Conservation (phyloP, 1,139 yeast genomes). For the Hemisphaericaspora xylanilytica region DNA sequence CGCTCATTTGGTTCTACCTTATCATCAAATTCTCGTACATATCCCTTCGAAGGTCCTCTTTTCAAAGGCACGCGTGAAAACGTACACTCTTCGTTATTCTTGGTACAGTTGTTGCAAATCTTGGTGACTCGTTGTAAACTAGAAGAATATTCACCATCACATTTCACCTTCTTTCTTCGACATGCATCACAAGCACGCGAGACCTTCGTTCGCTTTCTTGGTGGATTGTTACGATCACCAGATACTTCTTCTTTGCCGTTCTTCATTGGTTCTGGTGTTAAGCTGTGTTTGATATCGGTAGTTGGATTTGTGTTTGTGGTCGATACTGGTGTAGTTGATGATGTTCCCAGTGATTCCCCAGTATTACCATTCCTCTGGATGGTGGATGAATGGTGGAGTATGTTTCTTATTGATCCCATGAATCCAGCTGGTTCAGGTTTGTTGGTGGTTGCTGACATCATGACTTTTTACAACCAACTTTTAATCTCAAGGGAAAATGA, state of each 20-base stretch:
- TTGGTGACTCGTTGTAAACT: conserved; percentile 44
- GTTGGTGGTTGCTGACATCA: conserved; percentile 2
- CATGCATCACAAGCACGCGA: conserved; percentile 71
- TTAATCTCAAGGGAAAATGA: too few species aligned
- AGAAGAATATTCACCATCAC: conserved; percentile 54
- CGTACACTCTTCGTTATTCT: conserved; percentile 54
- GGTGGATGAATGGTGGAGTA: neutral
- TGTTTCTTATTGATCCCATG: neutral
- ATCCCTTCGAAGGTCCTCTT: conserved; percentile 77
- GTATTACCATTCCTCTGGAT: conserved; percentile 3
- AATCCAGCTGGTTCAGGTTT: neutral
- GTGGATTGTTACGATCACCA: conserved; percentile 16
- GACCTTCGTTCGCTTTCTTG: conserved; percentile 62
- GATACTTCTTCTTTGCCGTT: neutral
- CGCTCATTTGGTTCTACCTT: conserved; percentile 14
- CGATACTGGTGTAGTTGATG: conserved; percentile 2
- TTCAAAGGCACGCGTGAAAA: conserved; percentile 70
- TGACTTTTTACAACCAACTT: conserved; percentile 1
- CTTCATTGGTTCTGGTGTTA: neutral
- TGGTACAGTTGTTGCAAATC: conserved; percentile 56
- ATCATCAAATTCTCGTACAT: conserved; percentile 45
- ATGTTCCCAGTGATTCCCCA: neutral
- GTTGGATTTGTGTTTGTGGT: conserved; percentile 2
- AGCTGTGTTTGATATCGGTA: neutral
- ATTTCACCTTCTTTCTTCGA: conserved; percentile 59